Evolutionary conservation across 2,329 filamentous ascomycete genomes (phyloP).

Genomic region (Kalmusia sp.): DNA sequence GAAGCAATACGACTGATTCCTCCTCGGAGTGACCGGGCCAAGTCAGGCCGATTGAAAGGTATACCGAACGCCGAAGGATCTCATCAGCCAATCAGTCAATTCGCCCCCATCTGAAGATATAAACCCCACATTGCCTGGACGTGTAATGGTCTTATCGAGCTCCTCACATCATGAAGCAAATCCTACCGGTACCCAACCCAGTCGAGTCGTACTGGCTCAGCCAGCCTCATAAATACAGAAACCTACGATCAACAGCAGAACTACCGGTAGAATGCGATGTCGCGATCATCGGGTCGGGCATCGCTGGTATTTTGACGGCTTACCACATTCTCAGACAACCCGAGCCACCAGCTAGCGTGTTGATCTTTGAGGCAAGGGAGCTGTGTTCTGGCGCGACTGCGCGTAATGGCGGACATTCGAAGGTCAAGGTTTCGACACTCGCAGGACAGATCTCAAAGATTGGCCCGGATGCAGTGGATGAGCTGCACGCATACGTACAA

Average conservation of each 20-base stretch:
- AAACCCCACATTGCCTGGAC: background rate
- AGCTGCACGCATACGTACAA: slow-evolving; percentile 23
- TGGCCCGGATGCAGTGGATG: slow-evolving; percentile 10
- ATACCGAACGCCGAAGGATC: slow-evolving; percentile 9
- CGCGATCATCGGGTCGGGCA: slow-evolving; percentile 43
- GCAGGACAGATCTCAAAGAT: slow-evolving; percentile 15
- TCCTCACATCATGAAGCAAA: slow-evolving; percentile 10
- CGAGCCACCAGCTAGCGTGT: slow-evolving; percentile 15
- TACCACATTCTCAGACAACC: slow-evolving; percentile 33
- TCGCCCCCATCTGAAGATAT: background rate
- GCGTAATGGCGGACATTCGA: slow-evolving; percentile 52
- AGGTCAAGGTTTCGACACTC: slow-evolving; percentile 52
- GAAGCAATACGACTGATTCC: too few species aligned
- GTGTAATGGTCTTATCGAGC: background rate
- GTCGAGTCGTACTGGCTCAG: slow-evolving; percentile 48
- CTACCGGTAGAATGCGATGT: slow-evolving; percentile 37
- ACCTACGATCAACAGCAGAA: slow-evolving; percentile 34
- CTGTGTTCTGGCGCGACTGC: slow-evolving; percentile 33
- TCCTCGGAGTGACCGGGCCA: background rate
- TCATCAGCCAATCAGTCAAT: background rate
- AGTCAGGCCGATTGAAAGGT: background rate
- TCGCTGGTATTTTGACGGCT: slow-evolving; percentile 40
- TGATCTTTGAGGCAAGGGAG: slow-evolving; percentile 31
- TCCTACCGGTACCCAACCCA: slow-evolving; percentile 40
- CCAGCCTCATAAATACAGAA: slow-evolving; percentile 34